Conservation (phyloP, 2,329 filamentous ascomycete species). For the Herpotrichia juniperi region DNA sequence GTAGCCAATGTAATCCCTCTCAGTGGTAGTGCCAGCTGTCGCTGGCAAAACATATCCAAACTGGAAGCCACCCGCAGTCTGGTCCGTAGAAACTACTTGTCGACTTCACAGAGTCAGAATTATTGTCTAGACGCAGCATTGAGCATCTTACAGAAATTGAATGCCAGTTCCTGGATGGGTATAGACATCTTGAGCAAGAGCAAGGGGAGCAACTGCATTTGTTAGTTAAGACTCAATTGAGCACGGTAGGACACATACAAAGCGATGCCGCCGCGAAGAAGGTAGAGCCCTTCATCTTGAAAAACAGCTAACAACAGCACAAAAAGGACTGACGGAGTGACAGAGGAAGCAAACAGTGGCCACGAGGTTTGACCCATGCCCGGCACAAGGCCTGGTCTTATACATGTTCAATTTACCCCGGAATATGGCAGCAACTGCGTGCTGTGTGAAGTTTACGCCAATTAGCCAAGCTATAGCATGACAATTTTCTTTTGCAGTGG, state of each 20-base stretch:
- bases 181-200: conserved; percentile 37
- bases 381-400: conserved; percentile 31
- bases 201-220: conserved; percentile 26
- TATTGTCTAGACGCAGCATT: not conserved
- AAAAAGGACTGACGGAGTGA: conserved; percentile 16
- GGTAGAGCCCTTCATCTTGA: conserved; percentile 42
- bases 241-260: conserved; percentile 23
- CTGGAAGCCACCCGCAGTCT: conserved; percentile 42
- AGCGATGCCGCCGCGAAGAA: conserved; percentile 44
- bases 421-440: conserved; percentile 16
- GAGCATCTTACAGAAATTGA: conserved; percentile 30
- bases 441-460: conserved; percentile 21
- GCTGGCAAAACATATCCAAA: conserved; percentile 42
- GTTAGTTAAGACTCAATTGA: conserved; percentile 17
- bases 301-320: conserved; percentile 23
- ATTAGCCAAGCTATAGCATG: conserved; percentile 29
- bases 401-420: conserved; percentile 32
- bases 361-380: conserved; percentile 28
- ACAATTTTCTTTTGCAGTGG: conserved; percentile 19
- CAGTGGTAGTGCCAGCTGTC: conserved; percentile 24
- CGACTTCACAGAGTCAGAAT: conserved; percentile 17
- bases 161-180: conserved; percentile 40
- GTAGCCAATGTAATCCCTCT: conserved; percentile 45
- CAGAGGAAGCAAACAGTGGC: conserved; percentile 29
- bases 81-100: conserved; percentile 26